Percentiles rank a stretch among this genome's conserved stretches.
phyloP scores from a whole-genome alignment of 2,329 filamentous ascomycete genomes.

The Hypoxylon sp. region DNA sequence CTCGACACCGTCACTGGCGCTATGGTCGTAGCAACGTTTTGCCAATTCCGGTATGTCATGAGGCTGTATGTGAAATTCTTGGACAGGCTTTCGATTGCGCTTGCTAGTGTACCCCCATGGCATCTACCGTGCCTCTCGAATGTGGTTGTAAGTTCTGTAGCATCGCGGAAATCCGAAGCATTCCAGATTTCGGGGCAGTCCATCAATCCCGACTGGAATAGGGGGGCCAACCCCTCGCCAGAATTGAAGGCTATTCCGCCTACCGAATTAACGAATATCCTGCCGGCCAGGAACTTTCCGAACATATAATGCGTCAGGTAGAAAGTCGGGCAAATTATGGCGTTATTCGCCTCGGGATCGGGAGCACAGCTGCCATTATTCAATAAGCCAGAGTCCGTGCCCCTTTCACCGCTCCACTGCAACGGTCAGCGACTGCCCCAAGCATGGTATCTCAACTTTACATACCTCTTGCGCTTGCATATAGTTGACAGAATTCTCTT shows the following conservation, averaged over 20 bases:
- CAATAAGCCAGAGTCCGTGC: not conserved
- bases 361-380: constrained; percentile 20
- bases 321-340: constrained; percentile 25
- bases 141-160: not conserved
- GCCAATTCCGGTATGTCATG: constrained; percentile 28
- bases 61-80: constrained; percentile 33
- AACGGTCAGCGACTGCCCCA: not conserved
- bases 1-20: constrained; percentile 18
- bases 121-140: constrained; percentile 21
- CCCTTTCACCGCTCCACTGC: not conserved
- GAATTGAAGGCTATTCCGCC: constrained; percentile 2
- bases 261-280: constrained; percentile 1
- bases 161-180: constrained; percentile 9
- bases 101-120: constrained; percentile 21
- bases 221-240: not conserved
- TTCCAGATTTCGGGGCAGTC: constrained; percentile 33
- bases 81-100: constrained; percentile 24
- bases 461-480: constrained; percentile 5
- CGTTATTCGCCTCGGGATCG: constrained; percentile 25
- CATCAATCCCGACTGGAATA: constrained; percentile 24
- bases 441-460: not conserved
- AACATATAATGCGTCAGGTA: constrained; percentile 20
- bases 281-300: constrained; percentile 8
- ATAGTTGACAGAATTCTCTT: constrained; percentile 9
- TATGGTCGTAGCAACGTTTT: constrained; percentile 14